Base-by-base conservation (phyloP, 2,329 filamentous ascomycete species). In the Stagonosporopsis rhizophila region DNA sequence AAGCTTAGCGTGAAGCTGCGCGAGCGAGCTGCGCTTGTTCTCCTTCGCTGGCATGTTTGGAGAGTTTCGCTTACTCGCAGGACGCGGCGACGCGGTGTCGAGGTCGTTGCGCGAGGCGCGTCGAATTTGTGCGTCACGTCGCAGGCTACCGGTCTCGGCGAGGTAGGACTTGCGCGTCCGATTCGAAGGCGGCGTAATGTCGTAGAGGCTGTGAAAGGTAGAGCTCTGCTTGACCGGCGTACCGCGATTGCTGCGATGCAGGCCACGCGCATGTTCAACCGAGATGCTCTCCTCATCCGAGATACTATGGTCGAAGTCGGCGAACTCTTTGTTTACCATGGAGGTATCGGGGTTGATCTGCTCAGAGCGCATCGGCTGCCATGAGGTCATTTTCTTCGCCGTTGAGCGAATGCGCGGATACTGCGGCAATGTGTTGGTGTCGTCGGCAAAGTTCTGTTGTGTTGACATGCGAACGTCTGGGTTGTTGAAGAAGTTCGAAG, bases 191-290 rank as follows among this genome's bases (percentile, higher is more conserved):
- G 78, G 79, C 22, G 80, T 81, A 42, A 81, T 64, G 54, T 81
- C 77, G 70, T 81, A 81, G 23, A 79, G 73, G 64, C 77, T 80
- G 65, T 81, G 75, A 65, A 85, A 80, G 5, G 79, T 78, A 25
- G 82, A 85, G 63, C 83, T 79, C 58, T 84, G 68, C 72, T 79
- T 78, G 62, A 52, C 35, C 12, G 68, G 77, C 20, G 70, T 77
- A 57, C 65, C 70, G 37, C 69, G 69, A 46, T 71, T 70, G 62
- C 72, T 76, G 35, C 74, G 71, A 58, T 77, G 77, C 20, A 75
- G 70, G 28, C 82, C 85, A 51, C 86, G 79, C 41, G 82, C 84
- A 28, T 85, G 69, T 66, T 88, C 85, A 52, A 88, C 78, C 2
- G 84, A 86, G 56, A 82, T 76, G 47, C 78, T 79, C 45, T 81